Evolutionary conservation across 768 basidiomycete species (phyloP).

Genomic region (Clavulina sp.): DNA sequence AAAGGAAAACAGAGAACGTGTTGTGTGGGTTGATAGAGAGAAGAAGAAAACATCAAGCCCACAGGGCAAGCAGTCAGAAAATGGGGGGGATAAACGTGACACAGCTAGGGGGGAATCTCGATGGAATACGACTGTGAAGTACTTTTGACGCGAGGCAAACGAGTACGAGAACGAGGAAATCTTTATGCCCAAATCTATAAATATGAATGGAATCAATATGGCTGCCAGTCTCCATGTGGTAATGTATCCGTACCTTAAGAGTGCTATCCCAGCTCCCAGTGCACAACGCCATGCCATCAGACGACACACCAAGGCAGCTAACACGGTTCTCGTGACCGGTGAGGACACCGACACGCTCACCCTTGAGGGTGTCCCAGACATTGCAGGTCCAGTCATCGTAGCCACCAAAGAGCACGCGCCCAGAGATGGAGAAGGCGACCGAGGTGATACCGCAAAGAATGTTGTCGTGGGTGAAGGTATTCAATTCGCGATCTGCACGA

Average conservation of each 20-base stretch:
- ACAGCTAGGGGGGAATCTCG: no score
- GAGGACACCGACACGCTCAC: conserved; percentile 92
- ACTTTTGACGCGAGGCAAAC: neutral
- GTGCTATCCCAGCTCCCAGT: conserved; percentile 98
- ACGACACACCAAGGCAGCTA: conserved; percentile 86
- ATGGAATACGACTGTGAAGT: no score
- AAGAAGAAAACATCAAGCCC: no score
- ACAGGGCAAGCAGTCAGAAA: no score
- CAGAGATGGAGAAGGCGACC: conserved; percentile 95
- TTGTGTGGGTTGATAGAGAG: no score
- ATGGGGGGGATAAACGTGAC: no score
- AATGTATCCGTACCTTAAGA: conserved; percentile 49
- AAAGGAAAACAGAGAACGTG: no score
- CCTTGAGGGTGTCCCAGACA: conserved; percentile 98
- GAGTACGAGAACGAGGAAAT: neutral
- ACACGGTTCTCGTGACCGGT: conserved; percentile 98
- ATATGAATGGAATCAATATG: conserved; percentile 5
- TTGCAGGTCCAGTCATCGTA: conserved; percentile 99
- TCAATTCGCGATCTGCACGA: conserved; percentile 91
- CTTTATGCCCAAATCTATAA: conserved; percentile 65
- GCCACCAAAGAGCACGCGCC: conserved; percentile 92
- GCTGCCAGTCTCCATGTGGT: conserved; percentile 1
- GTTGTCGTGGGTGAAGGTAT: conserved; percentile 95
- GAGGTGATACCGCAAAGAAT: conserved; percentile 98
- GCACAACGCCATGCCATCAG: conserved; percentile 96